These are phyloP conservation scores for Abortiporus biennis DNA, from an alignment of 1,284 basidiomycete species.

Conservation along the genomic window DNA sequence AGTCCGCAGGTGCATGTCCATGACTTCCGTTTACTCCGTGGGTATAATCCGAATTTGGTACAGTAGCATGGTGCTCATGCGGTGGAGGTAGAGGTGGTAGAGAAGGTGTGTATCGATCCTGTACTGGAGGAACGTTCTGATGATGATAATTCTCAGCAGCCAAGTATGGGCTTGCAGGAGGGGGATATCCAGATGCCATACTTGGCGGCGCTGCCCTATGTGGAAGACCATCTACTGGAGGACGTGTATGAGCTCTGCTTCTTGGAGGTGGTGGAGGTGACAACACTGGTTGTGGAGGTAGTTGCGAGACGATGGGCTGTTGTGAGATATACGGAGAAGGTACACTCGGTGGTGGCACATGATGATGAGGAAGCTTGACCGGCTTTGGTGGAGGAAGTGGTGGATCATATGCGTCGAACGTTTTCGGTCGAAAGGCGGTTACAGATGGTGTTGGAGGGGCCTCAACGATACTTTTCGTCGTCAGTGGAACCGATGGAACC, in stretches of 20 bases:
- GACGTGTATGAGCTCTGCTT: no score
- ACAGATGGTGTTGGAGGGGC: conserved; percentile 25
- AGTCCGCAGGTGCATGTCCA: no score
- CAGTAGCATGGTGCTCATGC: background rate
- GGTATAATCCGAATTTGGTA: no score
- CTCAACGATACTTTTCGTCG: conserved; percentile 30
- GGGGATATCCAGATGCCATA: no score
- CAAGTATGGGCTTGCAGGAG: conserved; percentile 3
- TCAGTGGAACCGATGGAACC: conserved; percentile 17
- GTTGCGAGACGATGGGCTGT: conserved; percentile 6
- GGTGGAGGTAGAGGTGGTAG: conserved; percentile 4
- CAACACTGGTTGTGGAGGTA: conserved; percentile 9
- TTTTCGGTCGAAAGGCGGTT: conserved; percentile 49
- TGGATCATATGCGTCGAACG: conserved; percentile 74
- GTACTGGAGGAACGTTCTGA: conserved; percentile 1
- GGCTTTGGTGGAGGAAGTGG: conserved; percentile 57
- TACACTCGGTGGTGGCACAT: background rate
- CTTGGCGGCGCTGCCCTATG: no score
- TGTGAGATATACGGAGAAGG: conserved; percentile 6
- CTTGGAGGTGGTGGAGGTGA: conserved; percentile 14
- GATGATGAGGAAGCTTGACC: no score
- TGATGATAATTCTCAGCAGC: background rate
- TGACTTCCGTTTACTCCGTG: background rate
- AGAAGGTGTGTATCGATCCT: background rate
- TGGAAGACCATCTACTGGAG: conserved; percentile 6